Evolutionary conservation across 2,329 filamentous ascomycete species (phyloP).

Genomic region (Amauroascus niger): DNA sequence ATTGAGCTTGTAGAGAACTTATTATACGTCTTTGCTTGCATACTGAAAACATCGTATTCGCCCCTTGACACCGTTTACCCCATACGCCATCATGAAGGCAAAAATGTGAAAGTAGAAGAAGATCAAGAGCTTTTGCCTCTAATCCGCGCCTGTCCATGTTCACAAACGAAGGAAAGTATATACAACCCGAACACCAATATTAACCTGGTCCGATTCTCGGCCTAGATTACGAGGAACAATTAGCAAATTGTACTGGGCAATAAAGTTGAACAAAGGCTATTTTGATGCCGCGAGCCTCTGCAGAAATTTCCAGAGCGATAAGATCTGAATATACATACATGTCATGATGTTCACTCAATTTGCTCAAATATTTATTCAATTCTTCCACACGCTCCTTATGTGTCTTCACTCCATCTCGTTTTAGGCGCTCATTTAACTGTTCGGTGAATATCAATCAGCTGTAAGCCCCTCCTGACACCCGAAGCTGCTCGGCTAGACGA

Average conservation of each 20-base stretch:
- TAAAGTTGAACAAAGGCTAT: too few relatives aligned
- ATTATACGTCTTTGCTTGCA: neutral
- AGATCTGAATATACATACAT: constrained; percentile 54
- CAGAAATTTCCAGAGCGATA: neutral
- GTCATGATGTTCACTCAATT: constrained; percentile 92
- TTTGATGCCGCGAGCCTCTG: too few relatives aligned
- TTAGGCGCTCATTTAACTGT: constrained; percentile 70
- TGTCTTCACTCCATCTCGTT: constrained; percentile 81
- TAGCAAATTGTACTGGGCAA: constrained; percentile 9
- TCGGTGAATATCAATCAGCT: constrained; percentile 17
- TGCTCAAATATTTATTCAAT: constrained; percentile 84
- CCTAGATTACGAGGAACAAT: constrained; percentile 21
- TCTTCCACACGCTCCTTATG: constrained; percentile 96
- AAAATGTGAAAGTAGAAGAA: neutral
- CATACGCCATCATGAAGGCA: neutral
- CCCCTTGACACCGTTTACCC: neutral
- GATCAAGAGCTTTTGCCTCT: neutral
- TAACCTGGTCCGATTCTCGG: constrained; percentile 30
- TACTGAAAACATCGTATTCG: neutral
- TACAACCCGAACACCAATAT: neutral
- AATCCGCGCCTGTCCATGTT: neutral
- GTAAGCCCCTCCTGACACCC: neutral
- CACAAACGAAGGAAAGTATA: neutral
- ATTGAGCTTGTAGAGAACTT: neutral
- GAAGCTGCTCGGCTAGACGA: neutral